Evolutionary conservation across 768 basidiomycete genomes (phyloP), one percentile per base, ranked within the genome.

Genomic region (Rickenella mellea): DNA sequence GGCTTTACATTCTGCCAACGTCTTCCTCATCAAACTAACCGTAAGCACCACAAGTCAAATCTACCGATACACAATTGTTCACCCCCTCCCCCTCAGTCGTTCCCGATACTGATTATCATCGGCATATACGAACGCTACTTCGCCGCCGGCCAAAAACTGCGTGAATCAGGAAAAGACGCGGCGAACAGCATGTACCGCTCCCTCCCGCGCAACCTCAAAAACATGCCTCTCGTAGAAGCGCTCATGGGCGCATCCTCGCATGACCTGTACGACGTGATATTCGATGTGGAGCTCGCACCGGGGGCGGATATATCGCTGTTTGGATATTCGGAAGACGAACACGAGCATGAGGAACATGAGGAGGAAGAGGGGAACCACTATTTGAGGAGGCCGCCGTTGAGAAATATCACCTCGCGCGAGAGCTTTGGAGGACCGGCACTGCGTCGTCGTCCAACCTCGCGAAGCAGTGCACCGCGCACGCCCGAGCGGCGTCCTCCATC

Each of bases 11-110:
- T 71, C 80, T 1, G 64, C 74, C 27, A 94, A 94, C 50, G 90
- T 93, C 3, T 80, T 90, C 56, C 68, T 90, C 39, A 90, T 96
- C 59, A 83, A 78, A 47, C 43, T 83, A 12, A 93, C 91, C 14
- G 84, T 79, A 41, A 39, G 72, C 58, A 20, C 43, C 11, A 8
- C 27, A 29, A 6, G 27, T 19, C 6, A 27, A 30, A 21, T 21
- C 19, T 4, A 25, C 44, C 40, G 17, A 51, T 24, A 15, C 39
- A 17, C 15, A 27, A 39, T n/a, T 41, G 20, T 15, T 47, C 7
- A 40, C 41, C 35, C 2, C 40, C 38, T 17, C 30, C 22, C 29
- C 30, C 32, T 17, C 43, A 80, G 79, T 73, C 80, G 26, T 80
- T 93, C 54, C 91, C 89, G 0, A 74, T 80, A 37, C 72, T 96